Base-by-base conservation (phyloP, 805 yeast species). In the Schizosaccharomyces osmophilus region DNA sequence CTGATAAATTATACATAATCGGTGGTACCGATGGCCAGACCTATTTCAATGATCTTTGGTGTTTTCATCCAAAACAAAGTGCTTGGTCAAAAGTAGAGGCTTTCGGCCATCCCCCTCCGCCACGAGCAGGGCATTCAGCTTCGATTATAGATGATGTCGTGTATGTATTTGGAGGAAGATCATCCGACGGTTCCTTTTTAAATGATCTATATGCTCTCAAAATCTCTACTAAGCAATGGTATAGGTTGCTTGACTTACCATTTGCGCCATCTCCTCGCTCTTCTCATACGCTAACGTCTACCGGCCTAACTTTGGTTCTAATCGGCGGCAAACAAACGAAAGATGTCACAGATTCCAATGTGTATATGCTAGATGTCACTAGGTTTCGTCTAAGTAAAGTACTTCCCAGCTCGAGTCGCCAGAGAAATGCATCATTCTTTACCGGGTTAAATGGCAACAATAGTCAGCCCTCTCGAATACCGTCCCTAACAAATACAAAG, bases 121-220 rank as follows among this genome's bases (percentile, higher is more conserved):
- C 97, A 0, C 78, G 89, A 63, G 94, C 88, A 71, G 96, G 90
- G 68, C 99, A 93, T 71, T 81, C 96, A 3, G 82, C 95, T 15
- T 79, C 90, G 13, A 72, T 88, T 43, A 84, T 83, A 63, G 83
- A 82, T 63, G 89, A 87, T 67, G 76, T 83, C 60, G 77, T 93
- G 79, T 85, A 84, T 67, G 79, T 90, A 15, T 82, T 84, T 69
- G 99, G 98, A 48, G 99, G 99, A 61, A 86, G 88, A 68, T 82
- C 84, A 64, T 74, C 78, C 42, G 77, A 80, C 64, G 95, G 95
- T 55, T 77, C 77, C 54, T 81, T 87, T 61, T 76, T 83, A 63
- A 78, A 79, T 66, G 78, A 80, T 42, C 77, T 88, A 61, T 81
- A 79, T 68, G 82, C 88, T n/a, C 79, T 93, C 66, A 87, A 87